A percentile compares a stretch with the other conserved stretches of the same genome.
Conservation (phyloP, 78 protist genomes). For the Isochrysis galbana region DNA sequence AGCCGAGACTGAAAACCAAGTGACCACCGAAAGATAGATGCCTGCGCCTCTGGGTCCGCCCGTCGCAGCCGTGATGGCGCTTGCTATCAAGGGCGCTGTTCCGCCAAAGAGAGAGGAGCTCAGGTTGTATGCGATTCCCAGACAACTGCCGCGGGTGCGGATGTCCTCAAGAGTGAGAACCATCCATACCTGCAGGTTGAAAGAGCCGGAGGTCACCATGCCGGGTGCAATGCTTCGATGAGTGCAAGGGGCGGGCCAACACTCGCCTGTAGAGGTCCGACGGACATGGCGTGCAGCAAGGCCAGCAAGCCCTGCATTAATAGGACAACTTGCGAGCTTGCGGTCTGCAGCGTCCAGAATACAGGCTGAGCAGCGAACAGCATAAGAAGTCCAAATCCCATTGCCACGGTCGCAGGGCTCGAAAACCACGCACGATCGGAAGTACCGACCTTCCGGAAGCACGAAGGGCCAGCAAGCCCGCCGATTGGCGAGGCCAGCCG, state of each 20-base stretch:
- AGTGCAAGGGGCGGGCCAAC: background rate
- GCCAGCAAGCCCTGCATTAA: background rate
- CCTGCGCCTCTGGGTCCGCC: background rate
- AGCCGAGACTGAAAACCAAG: too few relatives aligned
- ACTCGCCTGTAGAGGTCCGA: background rate
- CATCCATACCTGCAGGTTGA: background rate
- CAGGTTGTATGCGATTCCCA: background rate
- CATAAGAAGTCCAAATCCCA: too few relatives aligned
- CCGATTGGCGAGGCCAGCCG: background rate
- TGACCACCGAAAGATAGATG: too few relatives aligned
- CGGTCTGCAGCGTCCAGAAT: too few relatives aligned
- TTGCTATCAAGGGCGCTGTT: background rate
- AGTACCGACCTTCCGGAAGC: too few relatives aligned
- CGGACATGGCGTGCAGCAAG: background rate
- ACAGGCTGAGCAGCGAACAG: too few relatives aligned
- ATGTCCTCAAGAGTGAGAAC: background rate
- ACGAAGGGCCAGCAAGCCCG: background rate
- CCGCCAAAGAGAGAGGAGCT: background rate
- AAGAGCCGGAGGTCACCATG: too few relatives aligned
- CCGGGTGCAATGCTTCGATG: too few relatives aligned
- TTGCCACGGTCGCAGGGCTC: too few relatives aligned
- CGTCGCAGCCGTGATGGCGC: background rate
- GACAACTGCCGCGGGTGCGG: background rate
- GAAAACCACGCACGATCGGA: too few relatives aligned
- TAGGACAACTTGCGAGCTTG: background rate